Percentiles rank a stretch among this genome's conserved stretches.
Evolutionary conservation across 352 stramenopile species (phyloP).

Genomic region (Phytophthora sansomeana): DNA sequence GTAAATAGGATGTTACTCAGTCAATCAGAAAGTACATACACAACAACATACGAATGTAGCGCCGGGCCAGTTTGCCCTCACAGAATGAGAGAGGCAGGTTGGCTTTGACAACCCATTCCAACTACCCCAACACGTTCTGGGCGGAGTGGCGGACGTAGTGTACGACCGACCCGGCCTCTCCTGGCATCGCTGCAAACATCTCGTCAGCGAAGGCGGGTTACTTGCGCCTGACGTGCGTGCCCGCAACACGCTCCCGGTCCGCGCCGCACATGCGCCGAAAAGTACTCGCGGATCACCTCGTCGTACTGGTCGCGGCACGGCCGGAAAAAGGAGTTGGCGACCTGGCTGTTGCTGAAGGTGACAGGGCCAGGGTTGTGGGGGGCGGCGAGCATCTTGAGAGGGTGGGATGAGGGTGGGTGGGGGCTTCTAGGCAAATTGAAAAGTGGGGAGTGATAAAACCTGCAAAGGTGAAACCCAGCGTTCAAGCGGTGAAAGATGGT

Average conservation of each 20-base stretch:
- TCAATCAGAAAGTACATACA: slow-evolving; percentile 1
- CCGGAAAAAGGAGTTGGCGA: slow-evolving; percentile 14
- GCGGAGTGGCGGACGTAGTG: slow-evolving; percentile 13
- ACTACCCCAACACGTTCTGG: slow-evolving; percentile 9
- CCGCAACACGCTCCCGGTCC: slow-evolving; percentile 13
- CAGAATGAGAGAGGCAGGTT: slow-evolving; percentile 20
- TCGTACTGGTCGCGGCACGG: slow-evolving; percentile 29
- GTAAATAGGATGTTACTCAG: background rate
- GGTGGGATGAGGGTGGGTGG: no score
- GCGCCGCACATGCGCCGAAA: slow-evolving; percentile 9
- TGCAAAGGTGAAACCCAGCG: no score
- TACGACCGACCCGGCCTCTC: slow-evolving; percentile 7
- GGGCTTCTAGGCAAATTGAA: background rate
- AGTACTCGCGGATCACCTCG: slow-evolving; percentile 23
- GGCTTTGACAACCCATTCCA: slow-evolving; percentile 13
- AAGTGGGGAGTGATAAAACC: no score
- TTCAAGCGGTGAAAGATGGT: no score
- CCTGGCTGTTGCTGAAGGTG: slow-evolving; percentile 15
- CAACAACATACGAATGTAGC: background rate
- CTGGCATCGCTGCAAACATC: slow-evolving; percentile 14
- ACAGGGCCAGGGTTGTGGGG: background rate
- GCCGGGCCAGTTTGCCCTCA: slow-evolving; percentile 8
- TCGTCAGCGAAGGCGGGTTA: slow-evolving; percentile 3
- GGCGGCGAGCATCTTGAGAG: background rate
- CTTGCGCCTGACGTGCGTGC: slow-evolving; percentile 16